Conservation (phyloP, 345 rosid genomes). For the Ceriops tagal region DNA sequence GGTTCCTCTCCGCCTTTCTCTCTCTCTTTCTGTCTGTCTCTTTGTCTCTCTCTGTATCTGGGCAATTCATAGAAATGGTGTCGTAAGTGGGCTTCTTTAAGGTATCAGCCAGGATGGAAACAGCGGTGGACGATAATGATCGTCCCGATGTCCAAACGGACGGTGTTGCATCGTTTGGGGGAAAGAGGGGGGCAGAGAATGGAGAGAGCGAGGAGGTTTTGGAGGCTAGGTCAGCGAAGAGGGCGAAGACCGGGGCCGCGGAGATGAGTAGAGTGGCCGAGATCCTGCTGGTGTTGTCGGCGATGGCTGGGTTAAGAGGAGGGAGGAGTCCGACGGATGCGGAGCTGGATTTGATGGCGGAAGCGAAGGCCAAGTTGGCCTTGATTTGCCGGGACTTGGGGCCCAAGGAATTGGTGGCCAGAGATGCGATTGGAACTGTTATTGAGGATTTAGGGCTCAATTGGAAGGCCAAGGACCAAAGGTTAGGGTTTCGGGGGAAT, state of each 20-base stretch:
- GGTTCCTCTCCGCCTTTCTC: conserved; percentile 8
- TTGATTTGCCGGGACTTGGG: conserved; percentile 45
- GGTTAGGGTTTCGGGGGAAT: conserved; percentile 47
- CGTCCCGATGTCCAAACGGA: conserved; percentile 1
- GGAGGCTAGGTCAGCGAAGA: conserved; percentile 31
- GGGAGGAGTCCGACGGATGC: conserved; percentile 60
- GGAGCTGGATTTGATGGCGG: conserved; percentile 64
- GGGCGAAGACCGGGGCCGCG: conserved; percentile 24
- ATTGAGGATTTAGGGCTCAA: conserved; percentile 84
- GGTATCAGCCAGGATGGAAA: conserved; percentile 26
- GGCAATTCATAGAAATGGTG: not conserved
- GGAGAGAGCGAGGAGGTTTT: conserved; percentile 18
- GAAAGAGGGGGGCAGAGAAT: conserved; percentile 31
- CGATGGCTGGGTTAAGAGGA: conserved; percentile 62
- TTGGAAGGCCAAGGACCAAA: conserved; percentile 51
- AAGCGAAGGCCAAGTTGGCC: conserved; percentile 69
- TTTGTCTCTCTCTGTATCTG: not conserved
- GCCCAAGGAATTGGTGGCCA: conserved; percentile 61
- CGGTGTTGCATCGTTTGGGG: conserved; percentile 11
- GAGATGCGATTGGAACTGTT: conserved; percentile 54
- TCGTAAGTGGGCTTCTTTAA: conserved; percentile 7
- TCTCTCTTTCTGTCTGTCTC: not conserved
- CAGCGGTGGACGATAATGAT: conserved; percentile 9
- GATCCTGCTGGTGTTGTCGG: conserved; percentile 74
- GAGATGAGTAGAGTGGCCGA: conserved; percentile 60